Conservation (phyloP, 2,329 filamentous ascomycete species). For the Raffaelea deltoideospora region DNA sequence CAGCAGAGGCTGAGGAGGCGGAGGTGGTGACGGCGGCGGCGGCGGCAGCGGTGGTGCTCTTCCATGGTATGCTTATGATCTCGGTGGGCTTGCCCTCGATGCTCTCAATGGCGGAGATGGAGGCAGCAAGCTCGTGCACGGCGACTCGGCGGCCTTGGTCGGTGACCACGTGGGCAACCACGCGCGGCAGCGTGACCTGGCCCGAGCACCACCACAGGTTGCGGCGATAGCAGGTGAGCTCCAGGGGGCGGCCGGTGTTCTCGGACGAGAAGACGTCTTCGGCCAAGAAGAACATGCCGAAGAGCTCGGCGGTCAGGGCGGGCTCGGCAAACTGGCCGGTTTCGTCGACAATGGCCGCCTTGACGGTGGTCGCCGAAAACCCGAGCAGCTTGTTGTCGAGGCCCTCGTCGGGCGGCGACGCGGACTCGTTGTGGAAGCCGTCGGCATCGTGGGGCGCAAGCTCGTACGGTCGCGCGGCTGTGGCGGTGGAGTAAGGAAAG, state of each 20-base stretch:
- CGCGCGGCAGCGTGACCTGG: conserved; percentile 62
- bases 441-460: conserved; percentile 6
- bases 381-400: conserved; percentile 59
- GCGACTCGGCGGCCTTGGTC: conserved; percentile 69
- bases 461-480: conserved; percentile 10
- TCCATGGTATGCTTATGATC: conserved; percentile 95
- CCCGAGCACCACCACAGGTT: conserved; percentile 94
- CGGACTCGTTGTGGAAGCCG: conserved; percentile 21
- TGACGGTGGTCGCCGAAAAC: conserved; percentile 50
- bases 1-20: conserved; percentile 11
- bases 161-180: conserved; percentile 50
- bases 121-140: conserved; percentile 63
- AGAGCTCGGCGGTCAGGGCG: conserved; percentile 57
- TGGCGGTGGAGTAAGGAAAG: conserved; percentile 35
- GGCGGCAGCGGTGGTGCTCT: conserved; percentile 45
- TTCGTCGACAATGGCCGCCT: conserved; percentile 49
- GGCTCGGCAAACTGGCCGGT: conserved; percentile 47
- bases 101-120: conserved; percentile 75
- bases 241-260: conserved; percentile 43
- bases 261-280: conserved; percentile 61
- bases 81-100: conserved; percentile 86
- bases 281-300: conserved; percentile 80
- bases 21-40: background rate
- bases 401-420: conserved; percentile 32
- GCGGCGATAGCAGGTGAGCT: conserved; percentile 86